Percentiles rank a stretch among this genome's conserved stretches.
These are phyloP conservation scores for Entomortierella chlamydospora DNA, from an alignment of 192 early-diverging fungal species.

Conservation along the genomic window DNA sequence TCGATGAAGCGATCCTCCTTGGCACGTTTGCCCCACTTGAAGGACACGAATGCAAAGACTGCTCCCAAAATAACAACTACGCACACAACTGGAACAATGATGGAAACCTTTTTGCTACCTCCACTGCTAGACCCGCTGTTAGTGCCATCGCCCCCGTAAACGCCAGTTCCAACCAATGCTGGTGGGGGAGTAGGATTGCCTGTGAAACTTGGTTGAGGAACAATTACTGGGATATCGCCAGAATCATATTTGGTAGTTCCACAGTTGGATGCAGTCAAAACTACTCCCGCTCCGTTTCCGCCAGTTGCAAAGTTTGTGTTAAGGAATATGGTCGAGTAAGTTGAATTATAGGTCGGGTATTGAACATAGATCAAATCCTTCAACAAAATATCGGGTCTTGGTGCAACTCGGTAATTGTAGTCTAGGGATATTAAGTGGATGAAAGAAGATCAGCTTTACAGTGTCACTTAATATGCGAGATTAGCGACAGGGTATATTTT, in stretches of 20 bases:
- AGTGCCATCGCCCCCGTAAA: conserved; percentile 4
- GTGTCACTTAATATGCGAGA: neutral
- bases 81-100: conserved; percentile 32
- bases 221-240: neutral
- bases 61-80: conserved; percentile 27
- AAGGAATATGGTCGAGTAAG: conserved; percentile 39
- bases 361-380: conserved; percentile 57
- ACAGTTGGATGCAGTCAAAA: neutral
- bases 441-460: neutral
- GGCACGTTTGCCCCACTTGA: conserved; percentile 51
- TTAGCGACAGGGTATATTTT: no score
- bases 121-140: neutral
- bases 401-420: conserved; percentile 47
- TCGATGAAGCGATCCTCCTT: conserved; percentile 54
- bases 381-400: conserved; percentile 60
- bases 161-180: conserved; percentile 1
- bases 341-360: conserved; percentile 36
- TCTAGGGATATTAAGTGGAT: conserved; percentile 29
- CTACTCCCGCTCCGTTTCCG: neutral
- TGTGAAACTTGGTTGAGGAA: neutral
- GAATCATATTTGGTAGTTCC: neutral
- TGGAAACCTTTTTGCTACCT: conserved; percentile 9
- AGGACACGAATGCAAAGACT: conserved; percentile 47
- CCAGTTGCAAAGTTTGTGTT: conserved; percentile 26
- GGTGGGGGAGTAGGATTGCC: conserved; percentile 5